phyloP scores from a whole-genome alignment of 169 alveolate species.

The Neospora caninum region DNA sequence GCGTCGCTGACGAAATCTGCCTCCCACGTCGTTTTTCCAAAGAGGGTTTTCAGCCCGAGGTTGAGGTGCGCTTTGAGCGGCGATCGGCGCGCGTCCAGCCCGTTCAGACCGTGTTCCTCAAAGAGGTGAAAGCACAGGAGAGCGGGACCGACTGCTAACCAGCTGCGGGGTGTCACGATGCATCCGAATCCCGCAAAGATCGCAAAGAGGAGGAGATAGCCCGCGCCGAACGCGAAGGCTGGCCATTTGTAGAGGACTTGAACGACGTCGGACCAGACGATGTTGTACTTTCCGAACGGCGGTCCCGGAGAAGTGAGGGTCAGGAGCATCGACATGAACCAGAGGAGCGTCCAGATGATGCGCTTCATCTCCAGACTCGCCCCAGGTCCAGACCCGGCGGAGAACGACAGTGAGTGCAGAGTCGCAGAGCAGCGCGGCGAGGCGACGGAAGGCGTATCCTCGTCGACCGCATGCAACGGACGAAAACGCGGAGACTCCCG shows the following conservation, averaged over 20 bases:
- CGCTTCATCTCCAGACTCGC: conserved; percentile 28
- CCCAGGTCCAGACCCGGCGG: background rate
- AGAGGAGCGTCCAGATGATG: background rate
- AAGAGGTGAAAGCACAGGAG: conserved; percentile 12
- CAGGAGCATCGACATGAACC: conserved; percentile 5
- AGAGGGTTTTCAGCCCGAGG: background rate
- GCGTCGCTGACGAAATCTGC: conserved; percentile 12
- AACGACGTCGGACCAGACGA: background rate
- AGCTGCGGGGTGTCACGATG: conserved; percentile 20
- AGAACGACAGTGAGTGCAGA: background rate
- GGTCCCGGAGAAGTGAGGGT: background rate
- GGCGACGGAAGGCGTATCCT: background rate
- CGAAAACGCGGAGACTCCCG: background rate
- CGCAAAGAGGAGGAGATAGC: background rate
- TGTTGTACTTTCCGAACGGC: conserved; percentile 11
- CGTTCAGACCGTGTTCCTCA: conserved; percentile 20
- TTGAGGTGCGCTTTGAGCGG: background rate
- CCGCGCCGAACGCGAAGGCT: background rate
- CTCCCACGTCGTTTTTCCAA: background rate
- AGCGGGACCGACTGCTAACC: conserved; percentile 5
- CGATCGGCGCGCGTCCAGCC: background rate
- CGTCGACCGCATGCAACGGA: background rate
- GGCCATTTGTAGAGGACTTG: background rate
- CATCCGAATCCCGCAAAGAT: conserved; percentile 11
- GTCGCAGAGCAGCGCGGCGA: background rate